Evolutionary conservation across 2,329 filamentous ascomycete species (phyloP), one percentile per base, ranked within the genome.

Genomic region (Pseudogymnoascus sp.): DNA sequence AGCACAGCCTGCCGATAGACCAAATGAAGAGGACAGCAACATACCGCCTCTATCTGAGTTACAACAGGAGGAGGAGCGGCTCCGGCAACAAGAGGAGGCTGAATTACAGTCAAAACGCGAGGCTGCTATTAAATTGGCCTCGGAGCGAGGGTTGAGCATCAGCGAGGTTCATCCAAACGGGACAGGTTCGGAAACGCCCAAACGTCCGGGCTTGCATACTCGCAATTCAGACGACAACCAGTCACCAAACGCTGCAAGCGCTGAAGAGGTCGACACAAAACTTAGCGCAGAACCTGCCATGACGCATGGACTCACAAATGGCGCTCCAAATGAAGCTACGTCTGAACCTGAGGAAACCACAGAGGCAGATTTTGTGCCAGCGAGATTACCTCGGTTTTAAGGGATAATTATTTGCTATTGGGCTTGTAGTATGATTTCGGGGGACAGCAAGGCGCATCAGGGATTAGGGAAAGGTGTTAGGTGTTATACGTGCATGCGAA

Each of bases 371-470:
- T 87, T 87, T 66, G 75, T 86, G 21, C 84, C 84, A 3, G 84
- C 84, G 36, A 77, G 83, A 63, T 71, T 87, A 63, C 84, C 84
- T 38, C 77, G 78, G 61, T 83, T 87, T 74, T 74, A 74, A 66
- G 21, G 12, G 9, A 15, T 6, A 12, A 29, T 39, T 36, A 60
- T 39, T 17, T 25, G 51, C 31, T 15, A 29, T 25, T 58, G 17
- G 2, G 8, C 41, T 61, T 44, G 55, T 13, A 15, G 17, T 39
- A 59, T 10, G 51, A 39, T 44, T 55, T 60, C 29, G 9, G 55
- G 60, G 25, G 25, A 7, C 29, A 25, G 38, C n/a, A 33, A 12
- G 58, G 58, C 12, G 58, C 17, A 63, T 36, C 58, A 55, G 31
- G 61, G 58, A 35, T 29, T 31, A 29, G 17, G 29, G 61, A 33